Conservation (phyloP, 176 grass and related monocot genomes). For the Eragrostis curvula region DNA sequence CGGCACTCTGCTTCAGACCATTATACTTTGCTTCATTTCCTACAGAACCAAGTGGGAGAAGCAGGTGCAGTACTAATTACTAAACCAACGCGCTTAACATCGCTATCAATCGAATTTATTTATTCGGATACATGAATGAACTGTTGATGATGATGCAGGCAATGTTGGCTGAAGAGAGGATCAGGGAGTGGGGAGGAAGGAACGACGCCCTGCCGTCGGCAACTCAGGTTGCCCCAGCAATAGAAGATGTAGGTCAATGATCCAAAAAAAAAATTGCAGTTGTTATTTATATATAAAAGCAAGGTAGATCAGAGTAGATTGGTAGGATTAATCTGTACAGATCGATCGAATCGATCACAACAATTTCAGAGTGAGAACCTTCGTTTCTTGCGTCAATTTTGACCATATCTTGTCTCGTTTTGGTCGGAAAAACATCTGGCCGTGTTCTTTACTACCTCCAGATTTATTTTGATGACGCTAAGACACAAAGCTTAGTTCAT, state of each 20-base stretch:
- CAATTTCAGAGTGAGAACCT: not conserved
- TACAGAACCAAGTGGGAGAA: constrained; percentile 87
- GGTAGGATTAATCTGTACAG: constrained; percentile 41
- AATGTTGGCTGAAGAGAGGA: constrained; percentile 61
- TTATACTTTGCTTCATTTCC: constrained; percentile 61
- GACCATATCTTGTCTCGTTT: not conserved
- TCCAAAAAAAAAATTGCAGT: not conserved
- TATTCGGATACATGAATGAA: not conserved
- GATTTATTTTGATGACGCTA: too few species aligned
- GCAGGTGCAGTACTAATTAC: constrained; percentile 50
- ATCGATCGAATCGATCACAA: not conserved
- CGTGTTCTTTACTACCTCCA: not conserved
- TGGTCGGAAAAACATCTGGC: not conserved
- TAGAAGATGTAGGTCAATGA: not conserved
- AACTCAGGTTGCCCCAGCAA: constrained; percentile 4
- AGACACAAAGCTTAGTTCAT: too few species aligned
- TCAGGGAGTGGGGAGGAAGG: constrained; percentile 75
- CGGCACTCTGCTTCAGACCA: constrained; percentile 79
- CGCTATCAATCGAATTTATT: not conserved
- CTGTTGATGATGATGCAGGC: constrained; percentile 42
- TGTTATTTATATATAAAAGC: constrained; percentile 22
- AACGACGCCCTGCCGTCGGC: constrained; percentile 31
- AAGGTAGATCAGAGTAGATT: constrained; percentile 1
- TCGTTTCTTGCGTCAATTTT: not conserved
- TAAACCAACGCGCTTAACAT: not conserved